Evolutionary conservation across 352 stramenopile species (phyloP).

Genomic region (Elongisporangium prolatum): DNA sequence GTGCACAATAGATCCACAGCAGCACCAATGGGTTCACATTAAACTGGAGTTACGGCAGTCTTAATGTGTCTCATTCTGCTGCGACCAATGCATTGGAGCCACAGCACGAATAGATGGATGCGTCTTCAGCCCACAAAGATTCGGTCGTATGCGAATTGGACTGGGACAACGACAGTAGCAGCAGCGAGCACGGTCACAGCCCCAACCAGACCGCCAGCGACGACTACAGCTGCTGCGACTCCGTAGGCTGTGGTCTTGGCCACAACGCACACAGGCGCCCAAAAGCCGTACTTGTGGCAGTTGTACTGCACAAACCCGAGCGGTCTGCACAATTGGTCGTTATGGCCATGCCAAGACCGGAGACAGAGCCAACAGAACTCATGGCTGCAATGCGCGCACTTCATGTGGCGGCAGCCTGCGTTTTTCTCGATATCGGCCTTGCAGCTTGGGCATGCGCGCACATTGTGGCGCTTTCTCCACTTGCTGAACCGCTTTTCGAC

Average conservation of each 20-base stretch:
- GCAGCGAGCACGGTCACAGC: constrained; percentile 41
- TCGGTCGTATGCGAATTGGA: too few species aligned
- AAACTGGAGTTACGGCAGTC: too few species aligned
- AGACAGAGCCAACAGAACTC: constrained; percentile 83
- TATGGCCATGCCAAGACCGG: constrained; percentile 57
- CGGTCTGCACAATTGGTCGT: constrained; percentile 68
- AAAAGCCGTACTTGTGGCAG: constrained; percentile 55
- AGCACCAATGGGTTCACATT: too few species aligned
- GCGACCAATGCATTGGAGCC: too few species aligned
- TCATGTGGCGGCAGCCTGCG: constrained; percentile 80
- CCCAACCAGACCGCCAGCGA: constrained; percentile 52
- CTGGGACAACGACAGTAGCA: too few species aligned
- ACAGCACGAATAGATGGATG: too few species aligned
- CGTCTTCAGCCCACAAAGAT: too few species aligned
- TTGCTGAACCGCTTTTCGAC: constrained; percentile 58
- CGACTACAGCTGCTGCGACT: constrained; percentile 39
- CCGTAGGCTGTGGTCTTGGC: constrained; percentile 65
- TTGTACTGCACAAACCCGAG: constrained; percentile 66
- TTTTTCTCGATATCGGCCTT: constrained; percentile 77
- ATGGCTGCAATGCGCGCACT: constrained; percentile 78
- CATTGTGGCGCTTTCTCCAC: constrained; percentile 69
- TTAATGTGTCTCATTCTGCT: too few species aligned
- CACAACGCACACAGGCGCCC: constrained; percentile 53
- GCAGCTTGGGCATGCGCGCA: constrained; percentile 66
- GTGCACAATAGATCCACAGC: too few species aligned